phyloP scores from a whole-genome alignment of 1,284 basidiomycete genomes.

The Sanghuangporus sanghuang region DNA sequence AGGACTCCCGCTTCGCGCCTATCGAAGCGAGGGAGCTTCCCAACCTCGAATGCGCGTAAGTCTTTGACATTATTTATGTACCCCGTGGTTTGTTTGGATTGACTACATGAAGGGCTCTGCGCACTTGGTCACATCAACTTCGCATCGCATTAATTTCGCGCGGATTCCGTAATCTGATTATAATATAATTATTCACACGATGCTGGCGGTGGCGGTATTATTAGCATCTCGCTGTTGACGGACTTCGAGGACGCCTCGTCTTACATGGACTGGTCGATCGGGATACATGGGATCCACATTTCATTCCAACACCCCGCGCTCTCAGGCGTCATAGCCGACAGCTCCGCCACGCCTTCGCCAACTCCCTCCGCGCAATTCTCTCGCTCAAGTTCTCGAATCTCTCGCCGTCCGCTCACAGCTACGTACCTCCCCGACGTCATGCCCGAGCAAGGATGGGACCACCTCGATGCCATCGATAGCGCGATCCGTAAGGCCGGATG shows the following conservation, averaged over 20 bases:
- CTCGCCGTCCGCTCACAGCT: constrained; percentile 62
- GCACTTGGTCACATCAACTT: background rate
- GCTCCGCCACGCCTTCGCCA: constrained; percentile 32
- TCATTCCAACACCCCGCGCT: constrained; percentile 77
- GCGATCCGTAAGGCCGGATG: constrained; percentile 93
- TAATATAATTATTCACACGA: background rate
- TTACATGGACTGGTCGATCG: constrained; percentile 91
- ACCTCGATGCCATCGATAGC: constrained; percentile 83
- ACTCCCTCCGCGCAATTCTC: constrained; percentile 53
- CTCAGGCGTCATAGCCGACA: constrained; percentile 36
- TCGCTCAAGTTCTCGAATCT: constrained; percentile 32
- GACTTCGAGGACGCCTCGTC: constrained; percentile 83
- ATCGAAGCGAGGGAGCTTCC: constrained; percentile 77
- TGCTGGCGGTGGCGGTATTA: background rate
- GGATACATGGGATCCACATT: constrained; percentile 90
- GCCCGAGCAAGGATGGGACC: constrained; percentile 90
- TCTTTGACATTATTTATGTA: constrained; percentile 18
- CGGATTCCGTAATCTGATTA: no score
- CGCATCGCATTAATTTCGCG: background rate
- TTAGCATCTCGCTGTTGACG: constrained; percentile 86
- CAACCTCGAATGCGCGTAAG: constrained; percentile 81
- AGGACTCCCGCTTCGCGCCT: constrained; percentile 63
- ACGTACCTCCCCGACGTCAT: constrained; percentile 96
- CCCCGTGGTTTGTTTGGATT: constrained; percentile 4
- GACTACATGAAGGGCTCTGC: constrained; percentile 6